Evolutionary conservation across 2,329 filamentous ascomycete species (phyloP), one percentile per base, ranked within the genome.

Genomic region (Colletotrichum cordylinicola): DNA sequence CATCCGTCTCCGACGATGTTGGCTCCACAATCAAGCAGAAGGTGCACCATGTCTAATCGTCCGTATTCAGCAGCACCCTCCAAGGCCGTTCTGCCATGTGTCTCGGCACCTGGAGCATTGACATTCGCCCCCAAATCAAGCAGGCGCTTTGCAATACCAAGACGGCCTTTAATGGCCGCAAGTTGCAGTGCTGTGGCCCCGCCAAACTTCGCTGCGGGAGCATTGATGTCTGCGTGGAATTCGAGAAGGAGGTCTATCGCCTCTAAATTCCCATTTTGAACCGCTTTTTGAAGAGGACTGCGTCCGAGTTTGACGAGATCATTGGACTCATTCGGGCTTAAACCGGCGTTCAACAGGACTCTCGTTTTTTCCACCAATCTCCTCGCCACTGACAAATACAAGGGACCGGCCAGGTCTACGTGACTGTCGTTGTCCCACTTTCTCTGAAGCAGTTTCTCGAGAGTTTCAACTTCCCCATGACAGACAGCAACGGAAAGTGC

Each of bases 311-410:
- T 9, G 52, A 27, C 52, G 0, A 27, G 1, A 0, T 6, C 4
- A 0, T 29, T 56, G 52, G 0, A 1, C 15, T 56, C 55, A 29
- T 58, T 58, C 0, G 55, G 55, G 8, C 9, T 29, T 0, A 27
- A 0, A 0, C 27, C 52, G 18, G 52, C 3, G 0, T 27, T 27
- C 8, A 56, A 56, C 0, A 56, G n/a, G 0, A 56, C 13, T 1
- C 0, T 0, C 0, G 24, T 27, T 0, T 15, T 27, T 56, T 27
- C 2, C 6, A 2, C 1, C 1, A 2, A 8, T 27, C 12, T 16
- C 16, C 24, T 21, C 7, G 2, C 21, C 6, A 55, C 12, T 27
- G 48, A 55, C 3, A 0, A 8, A 27, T 55, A 55, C 1, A 55
- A 24, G 2, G 48, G 48, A 1, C 48, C 48, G 3, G 48, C n/a